These are phyloP conservation scores for Suillus bovinus DNA, from an alignment of 768 basidiomycete species.

Conservation along the genomic window DNA sequence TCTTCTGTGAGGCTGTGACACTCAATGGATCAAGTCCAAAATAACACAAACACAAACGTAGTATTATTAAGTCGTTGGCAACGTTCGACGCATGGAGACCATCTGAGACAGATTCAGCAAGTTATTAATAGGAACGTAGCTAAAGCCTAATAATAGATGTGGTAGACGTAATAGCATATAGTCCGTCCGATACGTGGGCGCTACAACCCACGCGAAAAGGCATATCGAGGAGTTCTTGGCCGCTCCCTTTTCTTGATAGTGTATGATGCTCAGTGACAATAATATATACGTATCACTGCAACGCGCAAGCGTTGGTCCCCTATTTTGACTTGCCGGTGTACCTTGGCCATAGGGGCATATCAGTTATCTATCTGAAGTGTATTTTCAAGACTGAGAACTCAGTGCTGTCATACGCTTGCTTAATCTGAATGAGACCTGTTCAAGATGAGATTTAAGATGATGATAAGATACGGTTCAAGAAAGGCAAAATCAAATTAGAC, in stretches of 20 bases:
- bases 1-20: too few species aligned
- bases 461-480: background rate
- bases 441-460: background rate
- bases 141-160: too few species aligned
- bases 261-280: background rate
- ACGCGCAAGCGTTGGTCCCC: background rate
- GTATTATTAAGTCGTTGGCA: too few species aligned
- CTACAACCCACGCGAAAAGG: too few species aligned
- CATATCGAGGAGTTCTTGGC: constrained; percentile 74
- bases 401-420: too few species aligned
- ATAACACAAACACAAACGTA: too few species aligned
- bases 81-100: too few species aligned
- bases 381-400: background rate
- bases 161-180: too few species aligned
- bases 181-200: too few species aligned
- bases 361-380: background rate
- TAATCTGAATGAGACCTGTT: background rate
- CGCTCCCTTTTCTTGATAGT: constrained; percentile 50
- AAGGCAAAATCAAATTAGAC: background rate
- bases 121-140: too few species aligned
- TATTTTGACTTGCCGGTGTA: background rate
- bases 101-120: too few species aligned
- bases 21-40: too few species aligned
- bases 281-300: background rate
- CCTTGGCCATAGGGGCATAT: background rate